Base-by-base conservation (phyloP, 306 rosid species). In the Delonix regia region DNA sequence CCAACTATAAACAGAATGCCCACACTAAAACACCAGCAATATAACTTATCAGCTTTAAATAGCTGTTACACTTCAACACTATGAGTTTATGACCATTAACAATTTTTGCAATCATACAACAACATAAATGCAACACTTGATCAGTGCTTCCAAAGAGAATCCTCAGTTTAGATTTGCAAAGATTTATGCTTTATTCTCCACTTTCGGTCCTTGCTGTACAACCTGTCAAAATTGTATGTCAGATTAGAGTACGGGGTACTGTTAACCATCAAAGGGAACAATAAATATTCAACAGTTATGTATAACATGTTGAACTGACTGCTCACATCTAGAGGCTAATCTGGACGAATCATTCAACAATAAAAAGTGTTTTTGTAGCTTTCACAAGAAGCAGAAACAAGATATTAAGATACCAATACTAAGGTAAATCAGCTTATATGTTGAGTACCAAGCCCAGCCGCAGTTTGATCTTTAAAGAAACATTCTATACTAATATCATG, bases 131-230 rank as follows among this genome's bases (percentile, higher is more conserved):
- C 82, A 73, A 83, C 86, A 81, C 82, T 65, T 28, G 57, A 77
- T 21, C 41, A 79, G 77, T 79, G 61, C 52, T 66, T 65, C 34
- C 72, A 38, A 65, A 57, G 70, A 73, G 60, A 73, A 60, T 75
- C 81, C 48, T 78, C 76, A 39, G n/a, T 80, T 60, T 75, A 51
- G 55, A 77, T 77, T 74, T 75, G 69, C 69, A 79, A 69, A 85
- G 77, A 76, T 80, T 80, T 60, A 66, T 41, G 73, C 48, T 72
- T 66, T 36, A 69, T 9, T 84, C 66, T 73, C 77, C 84, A 69
- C 76, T 83, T 79, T 75, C 89, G 44, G 75, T 73, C 86, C 80
- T 87, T 74, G 90, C 88, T 85, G 91, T 81, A 83, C 94, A 86
- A 86, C 94, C 96, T 90, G 92, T 83, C 74, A 79, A 81, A 52